Evolutionary conservation across 768 basidiomycete genomes (phyloP), one percentile per base, ranked within the genome.

Genomic region (Russula virescens): DNA sequence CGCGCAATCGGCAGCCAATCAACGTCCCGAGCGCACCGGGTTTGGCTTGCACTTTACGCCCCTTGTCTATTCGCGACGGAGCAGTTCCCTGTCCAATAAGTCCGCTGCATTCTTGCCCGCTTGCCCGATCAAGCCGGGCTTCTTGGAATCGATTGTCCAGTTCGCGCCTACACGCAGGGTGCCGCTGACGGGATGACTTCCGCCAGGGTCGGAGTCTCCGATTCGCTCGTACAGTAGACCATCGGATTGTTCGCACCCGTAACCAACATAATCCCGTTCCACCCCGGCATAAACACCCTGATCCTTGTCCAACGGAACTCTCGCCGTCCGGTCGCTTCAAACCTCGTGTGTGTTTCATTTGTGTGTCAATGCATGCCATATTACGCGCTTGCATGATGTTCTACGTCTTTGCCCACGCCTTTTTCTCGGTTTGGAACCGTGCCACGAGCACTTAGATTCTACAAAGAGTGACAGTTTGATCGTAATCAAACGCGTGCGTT

Each of bases 291-390:
- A 40, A 51, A 26, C 26, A 5, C 2, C 46, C 50, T 52, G 56
- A 59, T 63, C 62, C 53, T 35, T 34, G 21, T 43, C 40, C 21
- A 43, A 46, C 58, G 58, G 63, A 60, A 13, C 28, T n/a, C 38
- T 58, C 26, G 5, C 28, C 8, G 16, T 13, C 21, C 40, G 42
- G 31, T 31, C 16, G 19, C 26, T n/a, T 31, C 40, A 43, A 35
- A 18, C 19, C 45, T 16, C 21, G 21, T 31, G 21, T n/a, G 2
- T 35, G 45, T 51, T 43, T 34, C 53, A 25, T 48, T 43, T 25
- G n/a, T 35, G 21, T 40, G 52, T 26, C 34, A 26, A 26, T 38
- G n/a, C 31, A 11, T 26, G 21, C 40, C 45, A 34, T 26, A 43
- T 35, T 11, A 48, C 53, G 53, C 23, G 25, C 19, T 11, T 38